These are phyloP conservation scores for Remersonia thermophila DNA, from an alignment of 2,329 filamentous ascomycete species.

Conservation along the genomic window DNA sequence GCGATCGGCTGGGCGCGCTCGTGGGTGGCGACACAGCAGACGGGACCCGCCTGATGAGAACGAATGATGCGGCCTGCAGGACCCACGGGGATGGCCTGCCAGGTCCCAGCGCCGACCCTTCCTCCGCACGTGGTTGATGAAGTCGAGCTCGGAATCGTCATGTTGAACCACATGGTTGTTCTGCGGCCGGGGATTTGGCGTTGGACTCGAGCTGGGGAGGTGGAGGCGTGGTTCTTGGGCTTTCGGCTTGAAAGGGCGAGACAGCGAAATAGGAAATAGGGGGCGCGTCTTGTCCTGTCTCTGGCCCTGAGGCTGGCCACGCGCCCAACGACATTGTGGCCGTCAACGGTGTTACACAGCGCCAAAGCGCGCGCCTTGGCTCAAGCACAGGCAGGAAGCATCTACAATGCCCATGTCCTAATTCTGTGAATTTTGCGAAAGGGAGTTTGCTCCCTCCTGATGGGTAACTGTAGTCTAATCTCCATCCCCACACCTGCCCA, in stretches of 20 bases:
- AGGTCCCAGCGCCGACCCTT: no score
- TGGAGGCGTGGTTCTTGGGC: conserved; percentile 1
- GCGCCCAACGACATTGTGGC: conserved; percentile 6
- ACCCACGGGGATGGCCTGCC: conserved; percentile 25
- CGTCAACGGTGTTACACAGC: conserved; percentile 2
- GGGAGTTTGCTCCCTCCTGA: conserved; percentile 21
- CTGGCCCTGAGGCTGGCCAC: conserved; percentile 3
- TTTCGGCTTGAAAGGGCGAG: no score
- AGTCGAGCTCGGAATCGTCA: neutral
- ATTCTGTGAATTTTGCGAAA: conserved; percentile 14
- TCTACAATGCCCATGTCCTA: conserved; percentile 21
- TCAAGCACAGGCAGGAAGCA: conserved; percentile 12
- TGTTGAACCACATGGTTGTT: conserved; percentile 5
- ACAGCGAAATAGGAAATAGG: no score
- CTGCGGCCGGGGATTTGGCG: conserved; percentile 2
- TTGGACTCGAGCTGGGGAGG: no score
- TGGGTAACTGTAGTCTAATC: conserved; percentile 20
- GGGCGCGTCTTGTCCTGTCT: conserved; percentile 2
- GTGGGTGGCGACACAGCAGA: conserved; percentile 5
- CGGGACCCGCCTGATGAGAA: conserved; percentile 4
- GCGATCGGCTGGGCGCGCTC: conserved; percentile 9
- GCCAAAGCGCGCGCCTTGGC: conserved; percentile 2
- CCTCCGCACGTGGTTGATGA: conserved; percentile 5
- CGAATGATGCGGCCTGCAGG: conserved; percentile 28
- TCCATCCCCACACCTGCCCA: conserved; percentile 2